A percentile compares a stretch with the other conserved stretches of the same genome.
These are phyloP conservation scores for Tylopilus sp. DNA, from an alignment of 768 basidiomycete genomes.

Conservation along the genomic window DNA sequence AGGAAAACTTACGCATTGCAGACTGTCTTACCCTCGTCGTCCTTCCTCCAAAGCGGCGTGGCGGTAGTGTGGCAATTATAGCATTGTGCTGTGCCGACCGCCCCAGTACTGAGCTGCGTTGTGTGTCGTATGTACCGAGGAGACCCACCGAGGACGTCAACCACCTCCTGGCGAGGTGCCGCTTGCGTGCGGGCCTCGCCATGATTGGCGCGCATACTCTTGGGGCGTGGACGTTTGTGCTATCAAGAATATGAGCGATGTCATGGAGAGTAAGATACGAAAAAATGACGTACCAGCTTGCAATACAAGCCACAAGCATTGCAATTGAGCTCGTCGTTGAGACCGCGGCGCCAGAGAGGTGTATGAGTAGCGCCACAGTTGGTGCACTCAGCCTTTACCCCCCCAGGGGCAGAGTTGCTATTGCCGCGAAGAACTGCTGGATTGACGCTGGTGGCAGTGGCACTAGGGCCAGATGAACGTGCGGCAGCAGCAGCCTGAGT, in stretches of 20 bases:
- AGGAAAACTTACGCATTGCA: conserved; percentile 81
- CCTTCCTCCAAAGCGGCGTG: conserved; percentile 87
- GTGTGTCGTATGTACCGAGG: conserved; percentile 28
- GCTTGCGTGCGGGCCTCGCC: conserved; percentile 67
- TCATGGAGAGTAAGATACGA: too few species aligned
- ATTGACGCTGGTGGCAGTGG: conserved; percentile 59
- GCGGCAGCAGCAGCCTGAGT: conserved; percentile 45
- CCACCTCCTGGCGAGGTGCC: conserved; percentile 63
- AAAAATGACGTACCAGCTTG: conserved; percentile 57
- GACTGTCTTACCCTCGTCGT: conserved; percentile 87
- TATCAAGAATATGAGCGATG: conserved; percentile 24
- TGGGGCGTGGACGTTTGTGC: conserved; percentile 87
- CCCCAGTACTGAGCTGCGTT: conserved; percentile 28
- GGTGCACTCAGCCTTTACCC: conserved; percentile 78
- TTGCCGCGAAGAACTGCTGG: conserved; percentile 36
- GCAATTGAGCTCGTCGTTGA: conserved; percentile 88
- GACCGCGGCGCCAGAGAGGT: conserved; percentile 79
- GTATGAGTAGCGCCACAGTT: conserved; percentile 90
- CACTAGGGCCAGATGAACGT: conserved; percentile 58
- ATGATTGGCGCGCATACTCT: conserved; percentile 78
- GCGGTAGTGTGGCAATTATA: conserved; percentile 89
- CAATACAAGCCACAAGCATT: conserved; percentile 88
- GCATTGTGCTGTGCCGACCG: conserved; percentile 63
- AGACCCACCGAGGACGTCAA: conserved; percentile 68
- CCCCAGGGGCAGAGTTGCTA: conserved; percentile 45